Evolutionary conservation across 768 basidiomycete species (phyloP).

Genomic region (Rhizopogon vulgaris): DNA sequence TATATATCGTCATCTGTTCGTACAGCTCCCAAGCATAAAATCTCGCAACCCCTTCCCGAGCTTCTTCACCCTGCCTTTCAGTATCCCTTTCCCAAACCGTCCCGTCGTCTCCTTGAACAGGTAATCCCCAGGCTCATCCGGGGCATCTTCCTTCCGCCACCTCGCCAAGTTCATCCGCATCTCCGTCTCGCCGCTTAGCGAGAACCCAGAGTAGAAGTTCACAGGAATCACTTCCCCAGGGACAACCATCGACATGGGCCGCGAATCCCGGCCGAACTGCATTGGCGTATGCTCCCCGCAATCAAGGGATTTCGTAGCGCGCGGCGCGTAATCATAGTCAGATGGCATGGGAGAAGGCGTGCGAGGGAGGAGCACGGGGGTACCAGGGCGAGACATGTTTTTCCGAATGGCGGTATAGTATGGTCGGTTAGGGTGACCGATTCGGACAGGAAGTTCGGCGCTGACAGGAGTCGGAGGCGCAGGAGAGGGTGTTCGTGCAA

Average conservation of each 20-base stretch:
- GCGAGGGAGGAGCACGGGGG: slow-evolving; percentile 22
- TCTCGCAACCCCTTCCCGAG: slow-evolving; percentile 26
- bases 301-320: slow-evolving; percentile 29
- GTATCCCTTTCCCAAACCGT: slow-evolving; percentile 10
- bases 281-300: slow-evolving; percentile 15
- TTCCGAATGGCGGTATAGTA: slow-evolving; percentile 52
- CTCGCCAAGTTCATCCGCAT: slow-evolving; percentile 48
- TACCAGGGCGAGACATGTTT: slow-evolving; percentile 37
- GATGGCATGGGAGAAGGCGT: slow-evolving; percentile 22
- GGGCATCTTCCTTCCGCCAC: slow-evolving; percentile 25
- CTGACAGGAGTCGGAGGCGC: slow-evolving; percentile 15
- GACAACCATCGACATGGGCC: slow-evolving; percentile 24
- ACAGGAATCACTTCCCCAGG: slow-evolving; percentile 15
- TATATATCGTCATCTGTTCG: background rate
- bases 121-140: slow-evolving; percentile 24
- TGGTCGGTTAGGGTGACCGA: slow-evolving; percentile 48
- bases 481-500: slow-evolving; percentile 14
- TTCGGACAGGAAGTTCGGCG: slow-evolving; percentile 25
- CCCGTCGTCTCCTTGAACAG: slow-evolving; percentile 24
- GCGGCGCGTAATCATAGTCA: slow-evolving; percentile 15
- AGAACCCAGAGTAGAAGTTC: slow-evolving; percentile 33
- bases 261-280: slow-evolving; percentile 13
- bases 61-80: slow-evolving; percentile 23
- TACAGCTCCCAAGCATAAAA: slow-evolving; percentile 20
- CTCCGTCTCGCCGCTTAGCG: slow-evolving; percentile 56